Conservation (phyloP, 73 alveolate species). For the Paramecium octaurelia region DNA sequence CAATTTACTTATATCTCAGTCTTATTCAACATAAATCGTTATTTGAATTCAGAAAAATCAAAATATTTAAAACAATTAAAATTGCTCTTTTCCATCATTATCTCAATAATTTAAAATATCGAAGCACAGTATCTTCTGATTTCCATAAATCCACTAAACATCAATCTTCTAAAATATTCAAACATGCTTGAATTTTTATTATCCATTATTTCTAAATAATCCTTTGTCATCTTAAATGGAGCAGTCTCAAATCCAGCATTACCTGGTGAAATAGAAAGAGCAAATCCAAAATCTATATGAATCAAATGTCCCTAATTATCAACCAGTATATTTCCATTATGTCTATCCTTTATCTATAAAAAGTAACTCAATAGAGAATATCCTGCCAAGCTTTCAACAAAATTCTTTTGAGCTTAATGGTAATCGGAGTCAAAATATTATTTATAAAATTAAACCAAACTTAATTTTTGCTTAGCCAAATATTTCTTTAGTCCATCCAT, state of each 20-base stretch:
- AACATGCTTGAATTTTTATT: slow-evolving; percentile 46
- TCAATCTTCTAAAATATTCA: slow-evolving; percentile 43
- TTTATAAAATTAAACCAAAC: slow-evolving; percentile 71
- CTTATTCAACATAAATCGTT: slow-evolving; percentile 10
- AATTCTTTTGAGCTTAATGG: slow-evolving; percentile 96
- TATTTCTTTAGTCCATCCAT: slow-evolving; percentile 94
- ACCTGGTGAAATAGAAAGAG: slow-evolving; percentile 95
- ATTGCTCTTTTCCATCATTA: slow-evolving; percentile 50
- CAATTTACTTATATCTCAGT: not conserved
- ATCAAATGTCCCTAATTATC: slow-evolving; percentile 94
- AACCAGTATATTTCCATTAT: slow-evolving; percentile 93
- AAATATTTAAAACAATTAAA: slow-evolving; percentile 52
- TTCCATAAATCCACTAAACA: slow-evolving; percentile 54
- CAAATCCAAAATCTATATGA: slow-evolving; percentile 97
- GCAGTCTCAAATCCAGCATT: slow-evolving; percentile 96
- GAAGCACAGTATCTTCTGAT: slow-evolving; percentile 37
- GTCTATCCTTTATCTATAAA: slow-evolving; percentile 92
- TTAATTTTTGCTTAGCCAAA: not conserved
- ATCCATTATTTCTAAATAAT: slow-evolving; percentile 51
- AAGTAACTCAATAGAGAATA: slow-evolving; percentile 93
- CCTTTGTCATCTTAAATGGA: slow-evolving; percentile 93
- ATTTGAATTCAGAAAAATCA: slow-evolving; percentile 39
- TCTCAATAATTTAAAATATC: slow-evolving; percentile 45
- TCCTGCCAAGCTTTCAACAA: slow-evolving; percentile 98
- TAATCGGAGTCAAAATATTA: slow-evolving; percentile 79